Conservation (phyloP, 768 basidiomycete genomes). For the Xerocomellus amylosporus region DNA sequence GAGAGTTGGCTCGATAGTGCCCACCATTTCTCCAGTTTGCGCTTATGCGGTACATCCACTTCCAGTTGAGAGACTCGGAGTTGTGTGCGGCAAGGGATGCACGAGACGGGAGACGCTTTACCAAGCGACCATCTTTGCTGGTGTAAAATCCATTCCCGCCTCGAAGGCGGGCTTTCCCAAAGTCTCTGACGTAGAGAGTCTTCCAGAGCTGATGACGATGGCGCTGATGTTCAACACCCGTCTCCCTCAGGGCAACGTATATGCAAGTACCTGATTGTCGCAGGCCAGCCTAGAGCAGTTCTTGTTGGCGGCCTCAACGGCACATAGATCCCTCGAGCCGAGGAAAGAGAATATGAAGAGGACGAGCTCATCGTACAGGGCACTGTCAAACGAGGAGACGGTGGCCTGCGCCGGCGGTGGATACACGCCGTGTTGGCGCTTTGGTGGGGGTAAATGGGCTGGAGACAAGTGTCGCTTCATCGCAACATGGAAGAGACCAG, state of each 20-base stretch:
- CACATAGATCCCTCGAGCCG: slow-evolving; percentile 64
- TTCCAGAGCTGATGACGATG: slow-evolving; percentile 56
- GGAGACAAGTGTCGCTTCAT: slow-evolving; percentile 50
- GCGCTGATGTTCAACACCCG: slow-evolving; percentile 17
- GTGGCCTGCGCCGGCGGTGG: slow-evolving; percentile 11
- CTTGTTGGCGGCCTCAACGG: slow-evolving; percentile 55
- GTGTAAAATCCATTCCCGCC: slow-evolving; percentile 63
- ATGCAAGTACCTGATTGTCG: slow-evolving; percentile 56
- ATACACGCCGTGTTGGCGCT: slow-evolving; percentile 44
- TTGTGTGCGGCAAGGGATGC: slow-evolving; percentile 34
- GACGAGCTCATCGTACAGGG: slow-evolving; percentile 74
- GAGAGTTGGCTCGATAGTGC: slow-evolving; percentile 18
- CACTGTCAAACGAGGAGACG: slow-evolving; percentile 46
- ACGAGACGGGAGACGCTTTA: slow-evolving; percentile 58
- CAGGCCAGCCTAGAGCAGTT: slow-evolving; percentile 66
- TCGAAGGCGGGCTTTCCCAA: slow-evolving; percentile 64
- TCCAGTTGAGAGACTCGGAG: slow-evolving; percentile 54
- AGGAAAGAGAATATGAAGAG: slow-evolving; percentile 73
- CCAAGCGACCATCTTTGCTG: slow-evolving; percentile 54
- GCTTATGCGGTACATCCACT: slow-evolving; percentile 84
- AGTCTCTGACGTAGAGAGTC: slow-evolving; percentile 57
- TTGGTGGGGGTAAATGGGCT: slow-evolving; percentile 51
- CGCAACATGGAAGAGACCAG: neutral
- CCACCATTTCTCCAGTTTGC: slow-evolving; percentile 79
- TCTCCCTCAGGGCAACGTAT: neutral